Evolutionary conservation across 257 asterid species (phyloP).

Genomic region (Euphrasia confusa): DNA sequence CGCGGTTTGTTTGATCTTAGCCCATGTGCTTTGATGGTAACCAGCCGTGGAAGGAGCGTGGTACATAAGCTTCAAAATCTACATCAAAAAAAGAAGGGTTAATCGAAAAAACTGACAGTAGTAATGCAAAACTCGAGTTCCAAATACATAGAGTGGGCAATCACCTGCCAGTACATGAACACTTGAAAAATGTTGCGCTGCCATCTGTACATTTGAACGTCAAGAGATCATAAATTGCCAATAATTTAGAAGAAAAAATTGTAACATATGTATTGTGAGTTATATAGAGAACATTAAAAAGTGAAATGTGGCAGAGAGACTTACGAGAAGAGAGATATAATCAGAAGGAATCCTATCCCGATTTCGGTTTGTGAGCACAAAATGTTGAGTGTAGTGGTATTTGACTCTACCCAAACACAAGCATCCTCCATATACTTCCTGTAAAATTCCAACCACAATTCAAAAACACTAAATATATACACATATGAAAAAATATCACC

Average conservation of each 20-base stretch:
- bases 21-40: conserved; percentile 87
- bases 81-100: conserved; percentile 11
- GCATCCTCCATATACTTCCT: conserved; percentile 91
- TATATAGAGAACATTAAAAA: conserved; percentile 4
- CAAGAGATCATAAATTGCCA: neutral
- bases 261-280: neutral
- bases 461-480: neutral
- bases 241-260: neutral
- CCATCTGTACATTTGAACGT: conserved; percentile 52
- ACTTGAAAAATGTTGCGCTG: conserved; percentile 83
- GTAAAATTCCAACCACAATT: conserved; percentile 28
- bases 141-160: conserved; percentile 16
- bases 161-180: conserved; percentile 95
- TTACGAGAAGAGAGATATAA: conserved; percentile 75
- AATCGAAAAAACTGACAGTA: neutral
- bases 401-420: conserved; percentile 95
- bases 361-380: conserved; percentile 89
- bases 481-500: neutral
- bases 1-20: conserved; percentile 58
- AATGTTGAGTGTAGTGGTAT: conserved; percentile 66
- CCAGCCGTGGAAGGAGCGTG: conserved; percentile 83
- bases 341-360: conserved; percentile 77
- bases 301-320: conserved; percentile 30
- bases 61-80: conserved; percentile 94
- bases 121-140: conserved; percentile 4